phyloP scores from a whole-genome alignment of 2,329 filamentous ascomycete genomes.

The Diplodia scrobiculata region DNA sequence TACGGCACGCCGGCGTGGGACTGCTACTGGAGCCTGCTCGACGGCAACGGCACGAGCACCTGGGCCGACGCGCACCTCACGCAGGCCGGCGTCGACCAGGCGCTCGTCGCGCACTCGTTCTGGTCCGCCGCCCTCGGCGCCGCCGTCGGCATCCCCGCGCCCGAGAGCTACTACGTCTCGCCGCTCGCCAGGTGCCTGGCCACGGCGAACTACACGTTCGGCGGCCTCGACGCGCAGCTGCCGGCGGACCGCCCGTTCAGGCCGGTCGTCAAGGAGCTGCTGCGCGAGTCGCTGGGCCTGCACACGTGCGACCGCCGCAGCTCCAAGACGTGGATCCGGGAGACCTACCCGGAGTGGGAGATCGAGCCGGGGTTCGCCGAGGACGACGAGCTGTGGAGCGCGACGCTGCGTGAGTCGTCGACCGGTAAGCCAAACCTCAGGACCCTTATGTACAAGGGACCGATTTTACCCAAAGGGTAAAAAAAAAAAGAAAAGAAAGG shows the following conservation, averaged over 20 bases:
- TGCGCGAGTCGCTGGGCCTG: constrained; percentile 67
- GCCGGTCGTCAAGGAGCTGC: constrained; percentile 64
- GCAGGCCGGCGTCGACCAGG: constrained; percentile 58
- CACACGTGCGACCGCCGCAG: constrained; percentile 69
- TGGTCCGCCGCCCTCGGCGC: constrained; percentile 57
- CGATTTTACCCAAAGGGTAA: no score
- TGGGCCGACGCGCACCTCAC: constrained; percentile 69
- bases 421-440: constrained; percentile 3
- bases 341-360: constrained; percentile 55
- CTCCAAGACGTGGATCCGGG: constrained; percentile 56
- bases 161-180: constrained; percentile 66
- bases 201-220: constrained; percentile 65
- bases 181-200: constrained; percentile 65
- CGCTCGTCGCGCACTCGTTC: constrained; percentile 60
- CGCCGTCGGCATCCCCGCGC: constrained; percentile 59
- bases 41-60: constrained; percentile 63
- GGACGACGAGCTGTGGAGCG: constrained; percentile 57
- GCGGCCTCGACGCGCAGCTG: constrained; percentile 50
- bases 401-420: constrained; percentile 31
- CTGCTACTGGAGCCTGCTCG: constrained; percentile 66
- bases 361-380: constrained; percentile 67
- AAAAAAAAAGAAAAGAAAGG: no score
- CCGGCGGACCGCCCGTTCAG: constrained; percentile 56
- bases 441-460: no score
- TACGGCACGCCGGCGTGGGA: constrained; percentile 72